Evolutionary conservation across 768 basidiomycete species (phyloP), one percentile per base, ranked within the genome.

Genomic region (Trametes maxima): DNA sequence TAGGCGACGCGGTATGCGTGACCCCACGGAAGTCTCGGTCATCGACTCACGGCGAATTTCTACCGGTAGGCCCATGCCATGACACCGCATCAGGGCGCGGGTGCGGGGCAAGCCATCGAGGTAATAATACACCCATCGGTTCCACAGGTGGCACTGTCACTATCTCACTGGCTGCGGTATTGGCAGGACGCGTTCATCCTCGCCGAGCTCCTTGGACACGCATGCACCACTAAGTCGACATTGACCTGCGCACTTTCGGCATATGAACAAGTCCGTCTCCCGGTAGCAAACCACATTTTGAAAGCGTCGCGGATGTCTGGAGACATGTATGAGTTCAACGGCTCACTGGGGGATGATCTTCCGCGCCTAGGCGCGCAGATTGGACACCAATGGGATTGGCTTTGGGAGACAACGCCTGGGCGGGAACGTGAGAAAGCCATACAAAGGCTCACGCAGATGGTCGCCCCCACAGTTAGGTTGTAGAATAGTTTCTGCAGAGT

Each of bases 381-480:
- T 19, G 73, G 73, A 25, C 62, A 56, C 3, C 77, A 79, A 64
- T 80, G 79, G 78, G 69, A 74, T 46, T 82, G 80, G 78, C 69
- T 82, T 25, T 69, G 70, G 51, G 63, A 69, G 55, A 72, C 72
- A 7, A 69, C 73, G 12, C 73, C 77, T 11, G 73, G 77, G 45
- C 69, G 71, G 24, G 77, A 79, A 49, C 54, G 70, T 17, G 62
- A 68, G 35, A 65, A 58, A 44, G 67, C 69, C 7, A 19, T 68
- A 25, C 14, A 22, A 3, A 56, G 65, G 53, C 13, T 59, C 2
- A 3, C 28, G 19, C 25, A 43, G 19, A 50, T n/a, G 11, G 5
- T 14, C 1, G 2, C 11, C 16, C 39, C 37, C 1, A 25, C 11
- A 3, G 57, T 42, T 10, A 58, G 24, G 22, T 28, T 58, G 48